Conservation (phyloP, 2,329 filamentous ascomycete species). For the Penicillium griseofulvum region DNA sequence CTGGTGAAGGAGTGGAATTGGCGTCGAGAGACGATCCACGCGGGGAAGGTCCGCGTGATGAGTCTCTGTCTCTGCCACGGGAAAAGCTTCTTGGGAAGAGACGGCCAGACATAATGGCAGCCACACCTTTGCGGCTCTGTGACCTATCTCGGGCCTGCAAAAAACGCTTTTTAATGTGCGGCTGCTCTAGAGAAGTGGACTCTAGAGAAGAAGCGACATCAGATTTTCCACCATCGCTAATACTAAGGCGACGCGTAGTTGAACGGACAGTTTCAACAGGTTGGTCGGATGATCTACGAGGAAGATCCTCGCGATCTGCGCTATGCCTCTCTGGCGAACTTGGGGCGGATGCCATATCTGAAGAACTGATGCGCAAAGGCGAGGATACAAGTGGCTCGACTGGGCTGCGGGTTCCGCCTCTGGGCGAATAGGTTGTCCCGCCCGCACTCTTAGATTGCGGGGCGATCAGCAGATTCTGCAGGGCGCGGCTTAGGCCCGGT, state of each 20-base stretch:
- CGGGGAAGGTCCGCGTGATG: slow-evolving; percentile 41
- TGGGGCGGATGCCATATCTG: slow-evolving; percentile 33
- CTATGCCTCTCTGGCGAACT: slow-evolving; percentile 27
- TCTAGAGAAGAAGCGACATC: slow-evolving; percentile 6
- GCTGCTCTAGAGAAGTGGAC: slow-evolving; percentile 6
- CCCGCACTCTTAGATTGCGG: slow-evolving; percentile 36
- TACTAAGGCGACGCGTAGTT: slow-evolving; percentile 3
- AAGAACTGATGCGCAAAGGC: slow-evolving; percentile 35
- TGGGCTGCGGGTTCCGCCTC: slow-evolving; percentile 21
- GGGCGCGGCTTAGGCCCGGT: slow-evolving; percentile 54
- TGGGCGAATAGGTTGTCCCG: slow-evolving; percentile 30
- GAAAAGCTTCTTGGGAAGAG: slow-evolving; percentile 35
- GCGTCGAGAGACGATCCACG: slow-evolving; percentile 41
- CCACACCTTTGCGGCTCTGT: slow-evolving; percentile 45
- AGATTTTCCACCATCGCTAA: slow-evolving; percentile 13
- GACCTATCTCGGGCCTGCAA: slow-evolving; percentile 10
- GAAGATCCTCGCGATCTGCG: slow-evolving; percentile 36
- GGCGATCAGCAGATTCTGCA: slow-evolving; percentile 62
- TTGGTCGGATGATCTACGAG: slow-evolving; percentile 35
- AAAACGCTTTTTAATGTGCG: slow-evolving; percentile 12
- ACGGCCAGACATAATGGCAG: slow-evolving; percentile 44
- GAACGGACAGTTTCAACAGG: slow-evolving; percentile 25
- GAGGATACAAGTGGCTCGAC: slow-evolving; percentile 30
- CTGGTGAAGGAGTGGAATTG: slow-evolving; percentile 28
- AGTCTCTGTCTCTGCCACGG: slow-evolving; percentile 35